These are phyloP conservation scores for Cardamine chenopodiifolia DNA, from an alignment of 345 rosid genomes.

Conservation along the genomic window DNA sequence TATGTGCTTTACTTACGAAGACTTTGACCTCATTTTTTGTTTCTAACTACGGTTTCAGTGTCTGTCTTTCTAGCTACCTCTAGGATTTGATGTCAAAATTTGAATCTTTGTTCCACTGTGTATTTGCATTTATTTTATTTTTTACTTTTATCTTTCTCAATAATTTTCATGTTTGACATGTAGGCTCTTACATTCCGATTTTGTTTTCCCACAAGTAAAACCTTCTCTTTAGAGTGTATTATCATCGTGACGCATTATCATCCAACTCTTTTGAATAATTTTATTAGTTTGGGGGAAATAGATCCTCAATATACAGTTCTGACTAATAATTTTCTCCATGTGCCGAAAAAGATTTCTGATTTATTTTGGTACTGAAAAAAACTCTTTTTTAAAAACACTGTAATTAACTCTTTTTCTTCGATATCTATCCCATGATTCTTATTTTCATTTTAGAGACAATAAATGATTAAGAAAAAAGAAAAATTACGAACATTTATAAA, in stretches of 20 bases:
- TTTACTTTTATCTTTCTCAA: not conserved
- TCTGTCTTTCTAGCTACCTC: slow-evolving; percentile 22
- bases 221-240: too few species aligned
- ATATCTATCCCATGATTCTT: not conserved
- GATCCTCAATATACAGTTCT: too few species aligned
- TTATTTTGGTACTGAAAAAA: not conserved
- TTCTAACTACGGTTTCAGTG: slow-evolving; percentile 32
- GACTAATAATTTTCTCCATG: too few species aligned
- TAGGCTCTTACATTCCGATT: too few species aligned
- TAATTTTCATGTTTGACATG: not conserved
- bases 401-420: too few species aligned
- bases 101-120: not conserved
- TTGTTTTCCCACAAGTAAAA: too few species aligned
- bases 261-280: not conserved
- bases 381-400: too few species aligned
- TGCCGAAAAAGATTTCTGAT: not conserved
- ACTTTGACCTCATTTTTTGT: slow-evolving; percentile 32
- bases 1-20: slow-evolving; percentile 33
- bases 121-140: not conserved
- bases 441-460: not conserved
- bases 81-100: slow-evolving; percentile 34
- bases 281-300: not conserved
- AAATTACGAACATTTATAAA: not conserved
- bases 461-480: not conserved
- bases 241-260: slow-evolving; percentile 1